Conservation (phyloP, 768 basidiomycete species). For the Termitomyces eurrhizus region DNA sequence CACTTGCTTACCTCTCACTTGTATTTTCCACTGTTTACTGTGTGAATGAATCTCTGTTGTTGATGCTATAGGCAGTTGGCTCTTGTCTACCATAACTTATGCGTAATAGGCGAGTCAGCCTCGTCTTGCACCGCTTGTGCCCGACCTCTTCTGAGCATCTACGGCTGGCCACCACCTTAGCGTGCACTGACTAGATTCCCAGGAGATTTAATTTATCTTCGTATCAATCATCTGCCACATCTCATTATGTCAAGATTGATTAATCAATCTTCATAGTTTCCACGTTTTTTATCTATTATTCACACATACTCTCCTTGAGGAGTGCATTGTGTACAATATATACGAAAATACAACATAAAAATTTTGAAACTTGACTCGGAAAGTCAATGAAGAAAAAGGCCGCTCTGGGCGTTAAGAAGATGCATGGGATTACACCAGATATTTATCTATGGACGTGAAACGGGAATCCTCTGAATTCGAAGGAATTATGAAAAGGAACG, state of each 20-base stretch:
- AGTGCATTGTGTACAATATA: not conserved
- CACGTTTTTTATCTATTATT: not conserved
- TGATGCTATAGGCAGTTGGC: not conserved
- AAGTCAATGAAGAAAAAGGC: not conserved
- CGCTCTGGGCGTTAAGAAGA: not conserved
- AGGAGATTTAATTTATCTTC: not conserved
- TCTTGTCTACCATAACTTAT: no score
- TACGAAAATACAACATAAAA: not conserved
- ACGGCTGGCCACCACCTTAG: not conserved
- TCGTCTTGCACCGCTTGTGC: not conserved
- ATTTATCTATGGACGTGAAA: not conserved
- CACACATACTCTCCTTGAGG: not conserved
- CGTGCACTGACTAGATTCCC: not conserved
- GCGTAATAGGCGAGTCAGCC: not conserved
- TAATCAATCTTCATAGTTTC: not conserved
- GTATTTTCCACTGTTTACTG: not conserved
- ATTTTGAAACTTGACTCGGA: not conserved
- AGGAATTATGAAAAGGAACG: not conserved
- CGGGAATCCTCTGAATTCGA: not conserved
- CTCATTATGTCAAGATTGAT: not conserved
- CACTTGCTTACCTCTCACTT: not conserved
- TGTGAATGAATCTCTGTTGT: not conserved
- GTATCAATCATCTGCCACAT: not conserved
- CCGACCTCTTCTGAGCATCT: not conserved
- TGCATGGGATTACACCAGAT: not conserved